Conservation (phyloP, 805 yeast genomes). For the Kuraishia piskuri region DNA sequence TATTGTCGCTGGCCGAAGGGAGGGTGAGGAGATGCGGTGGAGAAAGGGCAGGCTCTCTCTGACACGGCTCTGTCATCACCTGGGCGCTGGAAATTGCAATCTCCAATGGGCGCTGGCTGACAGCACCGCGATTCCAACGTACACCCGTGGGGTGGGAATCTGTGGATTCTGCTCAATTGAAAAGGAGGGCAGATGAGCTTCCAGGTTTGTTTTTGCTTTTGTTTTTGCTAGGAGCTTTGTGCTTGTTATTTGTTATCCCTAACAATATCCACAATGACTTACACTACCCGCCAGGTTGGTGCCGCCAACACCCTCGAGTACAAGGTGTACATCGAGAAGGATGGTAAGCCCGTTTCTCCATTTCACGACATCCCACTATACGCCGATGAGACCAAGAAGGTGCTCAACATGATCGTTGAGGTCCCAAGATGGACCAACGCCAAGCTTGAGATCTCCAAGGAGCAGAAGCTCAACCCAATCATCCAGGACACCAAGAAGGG, state of each 20-base stretch:
- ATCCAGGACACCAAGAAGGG: conserved; percentile 97
- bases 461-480: conserved; percentile 80
- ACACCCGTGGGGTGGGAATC: neutral
- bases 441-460: conserved; percentile 90
- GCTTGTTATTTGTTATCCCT: neutral
- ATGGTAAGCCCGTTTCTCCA: conserved; percentile 91
- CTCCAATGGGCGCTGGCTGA: neutral
- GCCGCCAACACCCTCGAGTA: conserved; percentile 93
- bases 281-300: conserved; percentile 88
- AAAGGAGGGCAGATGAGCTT: neutral
- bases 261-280: conserved; percentile 40
- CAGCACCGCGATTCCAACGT: neutral
- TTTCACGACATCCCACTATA: conserved; percentile 92
- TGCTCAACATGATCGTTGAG: conserved; percentile 78
- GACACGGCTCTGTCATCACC: too few relatives aligned
- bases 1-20: neutral
- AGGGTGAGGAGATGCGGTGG: neutral
- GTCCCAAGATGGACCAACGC: conserved; percentile 99
- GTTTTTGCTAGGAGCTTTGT: neutral
- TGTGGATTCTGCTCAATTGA: neutral
- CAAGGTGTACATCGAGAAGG: conserved; percentile 85
- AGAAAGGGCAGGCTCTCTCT: neutral
- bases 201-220: neutral
- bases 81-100: neutral
- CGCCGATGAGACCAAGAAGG: conserved; percentile 87